phyloP scores from a whole-genome alignment of 2,329 filamentous ascomycete genomes.

The Thielaviopsis cerberus region DNA sequence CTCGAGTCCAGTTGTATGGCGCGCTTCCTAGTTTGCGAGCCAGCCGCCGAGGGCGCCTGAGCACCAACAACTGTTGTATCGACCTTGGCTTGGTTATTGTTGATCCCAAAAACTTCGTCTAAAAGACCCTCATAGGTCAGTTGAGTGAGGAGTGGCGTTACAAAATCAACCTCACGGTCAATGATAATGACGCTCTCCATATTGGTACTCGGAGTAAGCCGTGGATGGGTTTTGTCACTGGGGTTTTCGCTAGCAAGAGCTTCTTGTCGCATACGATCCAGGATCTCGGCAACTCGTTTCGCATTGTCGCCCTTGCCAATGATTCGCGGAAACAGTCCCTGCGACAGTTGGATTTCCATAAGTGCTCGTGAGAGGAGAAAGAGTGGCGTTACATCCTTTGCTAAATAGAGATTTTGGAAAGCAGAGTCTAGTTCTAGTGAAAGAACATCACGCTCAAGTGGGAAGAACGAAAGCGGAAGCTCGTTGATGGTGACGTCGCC shows the following conservation, averaged over 20 bases:
- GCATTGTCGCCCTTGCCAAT: conserved; percentile 92
- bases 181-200: conserved; percentile 88
- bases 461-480: conserved; percentile 75
- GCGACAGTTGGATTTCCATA: conserved; percentile 81
- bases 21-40: conserved; percentile 50
- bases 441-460: conserved; percentile 74
- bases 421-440: conserved; percentile 79
- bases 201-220: conserved; percentile 65
- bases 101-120: conserved; percentile 81
- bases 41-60: conserved; percentile 36
- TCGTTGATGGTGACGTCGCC: conserved; percentile 83
- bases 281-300: conserved; percentile 67
- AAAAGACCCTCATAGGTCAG: conserved; percentile 91
- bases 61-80: conserved; percentile 75
- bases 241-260: conserved; percentile 61
- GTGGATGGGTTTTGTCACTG: conserved; percentile 39
- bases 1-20: conserved; percentile 78
- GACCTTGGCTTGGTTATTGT: conserved; percentile 81
- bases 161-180: conserved; percentile 85
- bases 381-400: conserved; percentile 78
- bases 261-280: conserved; percentile 83
- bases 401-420: conserved; percentile 72
- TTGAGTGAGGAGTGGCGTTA: conserved; percentile 80
- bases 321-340: conserved; percentile 86
- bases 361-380: conserved; percentile 78